Conservation (phyloP, 225 moss, liverwort and hornwort genomes). For the Pseudisothecium myosuroides region DNA sequence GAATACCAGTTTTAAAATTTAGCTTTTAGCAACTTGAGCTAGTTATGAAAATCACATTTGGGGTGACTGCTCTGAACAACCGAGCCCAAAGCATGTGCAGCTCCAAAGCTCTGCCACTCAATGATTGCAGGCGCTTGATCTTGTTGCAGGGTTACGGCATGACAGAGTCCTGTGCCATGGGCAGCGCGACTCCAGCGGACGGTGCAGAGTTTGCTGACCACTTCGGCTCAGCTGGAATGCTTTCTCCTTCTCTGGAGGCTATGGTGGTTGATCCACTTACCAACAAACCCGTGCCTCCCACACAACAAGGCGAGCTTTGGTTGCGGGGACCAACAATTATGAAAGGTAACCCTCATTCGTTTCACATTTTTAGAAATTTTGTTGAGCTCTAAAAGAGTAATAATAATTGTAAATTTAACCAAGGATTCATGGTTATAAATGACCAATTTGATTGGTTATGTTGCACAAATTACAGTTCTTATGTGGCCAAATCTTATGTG, state of each 20-base stretch:
- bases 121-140: not conserved
- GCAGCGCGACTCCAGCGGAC: conserved; percentile 12
- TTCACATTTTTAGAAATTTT: not conserved
- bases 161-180: conserved; percentile 52
- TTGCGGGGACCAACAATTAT: conserved; percentile 56
- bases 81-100: not conserved
- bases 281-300: conserved; percentile 28
- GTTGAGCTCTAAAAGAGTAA: not conserved
- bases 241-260: conserved; percentile 39
- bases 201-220: conserved; percentile 26
- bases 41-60: not conserved
- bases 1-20: not conserved
- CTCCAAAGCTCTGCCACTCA: not conserved
- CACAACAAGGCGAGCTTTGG: conserved; percentile 66
- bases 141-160: conserved; percentile 63
- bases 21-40: not conserved
- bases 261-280: conserved; percentile 50
- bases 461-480: not conserved
- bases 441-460: not conserved
- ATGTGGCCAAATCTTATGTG: not conserved
- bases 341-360: conserved; percentile 36
- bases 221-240: conserved; percentile 46
- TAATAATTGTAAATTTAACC: too few relatives aligned
- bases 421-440: not conserved
- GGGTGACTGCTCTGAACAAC: not conserved